Evolutionary conservation across 257 asterid species (phyloP).

Genomic region (Solanum pennellii): DNA sequence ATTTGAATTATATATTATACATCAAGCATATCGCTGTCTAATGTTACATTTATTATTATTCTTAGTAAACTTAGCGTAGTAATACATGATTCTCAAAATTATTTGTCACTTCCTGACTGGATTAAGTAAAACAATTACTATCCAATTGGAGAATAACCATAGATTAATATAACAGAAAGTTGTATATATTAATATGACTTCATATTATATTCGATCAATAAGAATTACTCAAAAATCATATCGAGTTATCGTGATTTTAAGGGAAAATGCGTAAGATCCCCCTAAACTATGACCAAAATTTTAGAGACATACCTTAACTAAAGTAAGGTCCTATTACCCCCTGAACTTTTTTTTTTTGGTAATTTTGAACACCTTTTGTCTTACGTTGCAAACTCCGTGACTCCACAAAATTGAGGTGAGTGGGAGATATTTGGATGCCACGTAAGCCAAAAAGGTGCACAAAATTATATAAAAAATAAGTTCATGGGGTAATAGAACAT

Average conservation of each 20-base stretch:
- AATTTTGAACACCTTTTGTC: too few species aligned
- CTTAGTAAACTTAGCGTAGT: background rate
- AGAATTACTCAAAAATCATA: background rate
- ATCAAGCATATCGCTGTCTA: background rate
- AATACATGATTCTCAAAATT: background rate
- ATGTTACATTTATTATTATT: background rate
- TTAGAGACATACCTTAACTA: too few species aligned
- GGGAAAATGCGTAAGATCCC: accelerated
- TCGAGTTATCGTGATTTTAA: background rate
- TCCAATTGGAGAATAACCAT: background rate
- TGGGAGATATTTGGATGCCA: too few species aligned
- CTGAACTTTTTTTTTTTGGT: too few species aligned
- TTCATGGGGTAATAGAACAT: too few species aligned
- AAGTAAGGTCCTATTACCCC: too few species aligned
- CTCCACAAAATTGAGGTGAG: too few species aligned
- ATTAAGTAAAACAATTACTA: background rate
- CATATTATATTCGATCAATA: background rate
- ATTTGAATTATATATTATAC: too few species aligned
- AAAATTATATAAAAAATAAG: too few species aligned
- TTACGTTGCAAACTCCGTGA: too few species aligned
- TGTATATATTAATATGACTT: background rate
- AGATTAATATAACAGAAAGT: background rate
- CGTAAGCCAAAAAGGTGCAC: too few species aligned
- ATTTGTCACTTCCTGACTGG: background rate
- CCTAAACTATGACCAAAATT: too few species aligned